Percentiles rank a stretch among this genome's conserved stretches.
phyloP scores from a whole-genome alignment of 2,329 filamentous ascomycete genomes.

The Ceratocystis diversiconidia region DNA sequence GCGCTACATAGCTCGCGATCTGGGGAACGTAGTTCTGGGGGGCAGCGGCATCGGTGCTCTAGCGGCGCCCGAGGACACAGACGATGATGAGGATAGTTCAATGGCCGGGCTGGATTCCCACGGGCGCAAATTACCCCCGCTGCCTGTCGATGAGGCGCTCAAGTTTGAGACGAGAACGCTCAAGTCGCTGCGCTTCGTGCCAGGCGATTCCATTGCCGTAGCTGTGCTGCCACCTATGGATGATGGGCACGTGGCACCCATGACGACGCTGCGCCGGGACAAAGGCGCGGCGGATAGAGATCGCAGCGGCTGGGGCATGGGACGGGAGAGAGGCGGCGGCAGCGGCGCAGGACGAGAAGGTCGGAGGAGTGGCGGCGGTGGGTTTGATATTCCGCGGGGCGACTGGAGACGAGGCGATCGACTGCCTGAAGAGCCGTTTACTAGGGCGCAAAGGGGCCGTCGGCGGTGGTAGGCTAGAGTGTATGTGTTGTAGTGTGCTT shows the following conservation, averaged over 20 bases:
- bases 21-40: slow-evolving; percentile 73
- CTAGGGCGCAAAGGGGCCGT: neutral
- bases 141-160: slow-evolving; percentile 26
- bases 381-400: slow-evolving; percentile 22
- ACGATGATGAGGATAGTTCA: slow-evolving; percentile 24
- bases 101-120: slow-evolving; percentile 53
- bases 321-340: neutral
- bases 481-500: neutral
- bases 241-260: slow-evolving; percentile 59
- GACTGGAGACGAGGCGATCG: slow-evolving; percentile 25
- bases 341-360: slow-evolving; percentile 19
- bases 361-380: slow-evolving; percentile 21
- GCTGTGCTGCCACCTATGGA: slow-evolving; percentile 62
- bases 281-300: slow-evolving; percentile 23
- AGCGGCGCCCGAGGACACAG: slow-evolving; percentile 18
- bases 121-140: slow-evolving; percentile 55
- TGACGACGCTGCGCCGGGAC: slow-evolving; percentile 35
- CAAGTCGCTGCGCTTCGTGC: slow-evolving; percentile 63
- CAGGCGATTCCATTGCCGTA: slow-evolving; percentile 78
- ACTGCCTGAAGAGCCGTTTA: neutral
- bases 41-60: slow-evolving; percentile 35
- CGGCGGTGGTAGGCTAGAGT: neutral
- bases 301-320: neutral
- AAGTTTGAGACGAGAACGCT: slow-evolving; percentile 60
- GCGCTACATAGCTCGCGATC: slow-evolving; percentile 62